These are phyloP conservation scores for Pleurotus djamor DNA, from an alignment of 768 basidiomycete genomes.

Conservation along the genomic window DNA sequence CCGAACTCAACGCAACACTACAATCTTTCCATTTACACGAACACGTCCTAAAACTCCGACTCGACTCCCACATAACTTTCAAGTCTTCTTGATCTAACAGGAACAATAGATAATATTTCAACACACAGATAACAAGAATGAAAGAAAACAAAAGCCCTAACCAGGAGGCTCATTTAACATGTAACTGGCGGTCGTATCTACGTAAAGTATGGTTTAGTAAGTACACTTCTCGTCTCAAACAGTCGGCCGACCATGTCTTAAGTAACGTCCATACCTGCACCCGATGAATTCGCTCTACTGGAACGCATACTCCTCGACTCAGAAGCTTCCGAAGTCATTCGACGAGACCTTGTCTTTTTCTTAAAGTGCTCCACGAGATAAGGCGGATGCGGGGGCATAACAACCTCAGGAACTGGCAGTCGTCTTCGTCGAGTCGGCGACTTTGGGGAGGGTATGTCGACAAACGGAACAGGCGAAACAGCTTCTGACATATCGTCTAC, in stretches of 20 bases:
- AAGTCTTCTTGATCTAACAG: conserved; percentile 41
- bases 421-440: neutral
- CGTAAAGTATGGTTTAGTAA: conserved; percentile 7
- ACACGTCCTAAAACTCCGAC: conserved; percentile 40
- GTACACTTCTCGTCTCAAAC: neutral
- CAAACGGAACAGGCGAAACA: neutral
- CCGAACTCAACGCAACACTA: conserved; percentile 51
- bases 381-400: neutral
- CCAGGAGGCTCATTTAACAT: conserved; percentile 12
- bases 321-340: neutral
- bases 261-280: neutral
- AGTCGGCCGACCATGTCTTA: neutral
- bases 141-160: conserved; percentile 7
- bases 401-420: neutral
- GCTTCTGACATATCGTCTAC: neutral
- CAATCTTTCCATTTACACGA: conserved; percentile 64
- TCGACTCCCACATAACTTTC: conserved; percentile 44
- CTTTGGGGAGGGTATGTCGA: neutral
- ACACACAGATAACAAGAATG: neutral
- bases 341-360: neutral
- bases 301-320: neutral
- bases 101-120: conserved; percentile 14
- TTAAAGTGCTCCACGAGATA: neutral
- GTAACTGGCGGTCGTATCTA: conserved; percentile 14
- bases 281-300: neutral